phyloP scores from a whole-genome alignment of 2,329 filamentous ascomycete species.

The Colletotrichum higginsianum region DNA sequence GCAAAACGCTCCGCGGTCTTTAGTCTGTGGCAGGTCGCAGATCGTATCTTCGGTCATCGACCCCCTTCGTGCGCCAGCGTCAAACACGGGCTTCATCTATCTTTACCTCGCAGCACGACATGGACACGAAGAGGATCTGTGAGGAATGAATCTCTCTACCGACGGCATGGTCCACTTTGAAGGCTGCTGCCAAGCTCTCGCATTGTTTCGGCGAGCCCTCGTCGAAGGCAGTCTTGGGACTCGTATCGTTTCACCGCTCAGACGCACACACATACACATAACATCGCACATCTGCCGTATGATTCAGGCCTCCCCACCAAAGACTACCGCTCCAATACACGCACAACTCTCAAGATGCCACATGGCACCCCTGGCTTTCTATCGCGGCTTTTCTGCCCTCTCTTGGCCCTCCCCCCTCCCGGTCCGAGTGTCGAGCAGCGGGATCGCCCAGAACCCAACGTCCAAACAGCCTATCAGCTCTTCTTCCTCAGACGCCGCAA shows the following conservation, averaged over 20 bases:
- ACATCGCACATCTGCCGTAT: too few relatives aligned
- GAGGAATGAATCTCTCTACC: not conserved
- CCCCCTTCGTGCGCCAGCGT: slow-evolving; percentile 13
- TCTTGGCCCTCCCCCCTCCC: not conserved
- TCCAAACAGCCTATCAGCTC: slow-evolving; percentile 24
- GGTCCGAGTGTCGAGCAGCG: not conserved
- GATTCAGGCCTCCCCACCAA: too few relatives aligned
- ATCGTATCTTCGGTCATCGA: slow-evolving; percentile 7
- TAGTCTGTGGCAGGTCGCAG: slow-evolving; percentile 34
- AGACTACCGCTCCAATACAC: not conserved
- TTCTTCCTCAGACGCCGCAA: slow-evolving; percentile 2
- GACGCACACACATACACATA: slow-evolving; percentile 14
- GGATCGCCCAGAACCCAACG: not conserved
- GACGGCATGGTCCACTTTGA: slow-evolving; percentile 1
- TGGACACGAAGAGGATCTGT: not conserved
- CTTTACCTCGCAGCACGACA: slow-evolving; percentile 17
- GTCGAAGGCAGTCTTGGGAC: slow-evolving; percentile 35
- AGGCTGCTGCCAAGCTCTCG: slow-evolving; percentile 26
- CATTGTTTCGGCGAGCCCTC: slow-evolving; percentile 32
- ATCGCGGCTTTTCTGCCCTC: slow-evolving; percentile 8
- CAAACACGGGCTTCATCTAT: slow-evolving; percentile 40
- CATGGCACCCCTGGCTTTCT: slow-evolving; percentile 3
- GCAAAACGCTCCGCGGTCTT: slow-evolving; percentile 10
- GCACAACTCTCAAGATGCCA: not conserved
- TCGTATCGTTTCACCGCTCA: slow-evolving; percentile 41